These are phyloP conservation scores for Aspergillus sclerotialis DNA, from an alignment of 2,329 filamentous ascomycete species.

Conservation along the genomic window DNA sequence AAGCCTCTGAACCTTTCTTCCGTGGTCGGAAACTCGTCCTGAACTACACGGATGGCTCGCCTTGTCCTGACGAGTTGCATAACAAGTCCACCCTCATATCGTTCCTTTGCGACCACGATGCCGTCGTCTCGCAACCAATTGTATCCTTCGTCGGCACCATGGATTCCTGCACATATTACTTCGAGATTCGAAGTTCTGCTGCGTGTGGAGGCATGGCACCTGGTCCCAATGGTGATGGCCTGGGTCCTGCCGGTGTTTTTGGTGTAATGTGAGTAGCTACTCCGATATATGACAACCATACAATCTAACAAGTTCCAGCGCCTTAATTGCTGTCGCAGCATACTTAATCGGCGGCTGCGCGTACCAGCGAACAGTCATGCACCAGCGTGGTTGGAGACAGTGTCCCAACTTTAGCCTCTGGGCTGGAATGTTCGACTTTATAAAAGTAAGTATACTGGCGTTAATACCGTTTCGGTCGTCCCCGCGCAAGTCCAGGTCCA, in stretches of 20 bases:
- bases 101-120: conserved; percentile 85
- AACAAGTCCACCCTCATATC: conserved; percentile 79
- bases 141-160: conserved; percentile 82
- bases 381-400: conserved; percentile 92
- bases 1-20: conserved; percentile 40
- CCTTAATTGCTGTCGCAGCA: conserved; percentile 68
- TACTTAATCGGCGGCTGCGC: conserved; percentile 90
- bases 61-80: conserved; percentile 44
- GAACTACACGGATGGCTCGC: conserved; percentile 70
- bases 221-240: conserved; percentile 49
- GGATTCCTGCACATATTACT: conserved; percentile 92
- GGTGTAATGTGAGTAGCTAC: conserved; percentile 68
- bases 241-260: conserved; percentile 70
- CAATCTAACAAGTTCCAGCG: conserved; percentile 26
- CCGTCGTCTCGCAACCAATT: conserved; percentile 58
- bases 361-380: conserved; percentile 89
- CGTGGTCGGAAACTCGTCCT: conserved; percentile 59
- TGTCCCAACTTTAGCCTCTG: conserved; percentile 91
- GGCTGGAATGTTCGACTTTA: conserved; percentile 77
- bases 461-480: conserved; percentile 29
- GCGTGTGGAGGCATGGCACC: conserved; percentile 69
- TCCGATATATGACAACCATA: no score
- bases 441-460: conserved; percentile 59
- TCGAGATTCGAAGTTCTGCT: conserved; percentile 79
- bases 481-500: conserved; percentile 16